Evolutionary conservation across 1,139 yeast genomes (phyloP).

Genomic region (Arxiozyma slooffiae): DNA sequence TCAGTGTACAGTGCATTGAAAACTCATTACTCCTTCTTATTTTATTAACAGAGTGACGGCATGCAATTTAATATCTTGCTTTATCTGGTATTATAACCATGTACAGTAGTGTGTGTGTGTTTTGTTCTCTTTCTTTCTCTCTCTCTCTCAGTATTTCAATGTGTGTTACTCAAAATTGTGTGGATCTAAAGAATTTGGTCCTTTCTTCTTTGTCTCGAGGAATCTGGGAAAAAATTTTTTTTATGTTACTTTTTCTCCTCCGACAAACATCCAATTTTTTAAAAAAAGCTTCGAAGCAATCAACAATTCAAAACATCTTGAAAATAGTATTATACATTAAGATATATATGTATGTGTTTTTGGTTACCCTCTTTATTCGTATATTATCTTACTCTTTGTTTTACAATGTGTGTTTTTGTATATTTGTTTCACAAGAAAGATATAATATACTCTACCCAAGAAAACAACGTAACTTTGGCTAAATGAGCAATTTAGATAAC

Average conservation of each 20-base stretch:
- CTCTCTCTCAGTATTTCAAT: no score
- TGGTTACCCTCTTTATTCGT: no score
- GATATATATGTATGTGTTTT: not conserved
- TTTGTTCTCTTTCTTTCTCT: no score
- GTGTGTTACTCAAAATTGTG: no score
- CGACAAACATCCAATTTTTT: constrained; percentile 1
- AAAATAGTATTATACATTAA: no score
- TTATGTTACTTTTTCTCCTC: not conserved
- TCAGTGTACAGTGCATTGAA: not conserved
- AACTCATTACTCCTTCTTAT: no score
- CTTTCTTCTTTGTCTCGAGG: not conserved
- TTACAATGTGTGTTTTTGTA: not conserved
- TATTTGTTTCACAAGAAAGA: not conserved
- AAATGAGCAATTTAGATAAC: constrained; percentile 26
- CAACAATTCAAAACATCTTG: not conserved
- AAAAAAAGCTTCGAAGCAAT: not conserved
- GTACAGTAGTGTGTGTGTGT: no score
- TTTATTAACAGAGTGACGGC: no score
- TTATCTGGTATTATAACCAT: no score
- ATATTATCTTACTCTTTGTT: no score
- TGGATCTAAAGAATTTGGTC: not conserved
- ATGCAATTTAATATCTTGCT: no score
- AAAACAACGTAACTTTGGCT: not conserved
- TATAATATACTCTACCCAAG: not conserved
- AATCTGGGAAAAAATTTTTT: not conserved